These are phyloP conservation scores for Pulveroboletus sp. DNA, from an alignment of 768 basidiomycete genomes.

Conservation along the genomic window DNA sequence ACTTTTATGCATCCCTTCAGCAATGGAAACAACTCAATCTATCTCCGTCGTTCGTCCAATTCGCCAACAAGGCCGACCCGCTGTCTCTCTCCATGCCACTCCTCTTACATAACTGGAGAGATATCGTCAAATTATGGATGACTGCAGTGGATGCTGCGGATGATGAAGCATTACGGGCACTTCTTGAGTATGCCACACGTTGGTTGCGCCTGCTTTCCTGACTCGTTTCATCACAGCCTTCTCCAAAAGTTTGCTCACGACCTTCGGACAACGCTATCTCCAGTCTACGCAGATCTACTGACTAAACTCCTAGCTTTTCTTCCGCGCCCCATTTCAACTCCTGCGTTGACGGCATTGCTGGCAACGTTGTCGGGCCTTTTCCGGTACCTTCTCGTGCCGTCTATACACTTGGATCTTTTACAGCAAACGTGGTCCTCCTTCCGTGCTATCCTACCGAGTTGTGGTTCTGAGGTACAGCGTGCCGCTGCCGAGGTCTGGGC, in stretches of 20 bases:
- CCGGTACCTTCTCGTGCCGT: slow-evolving; percentile 69
- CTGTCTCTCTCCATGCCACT: slow-evolving; percentile 77
- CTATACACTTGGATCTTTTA: slow-evolving; percentile 49
- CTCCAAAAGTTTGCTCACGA: slow-evolving; percentile 79
- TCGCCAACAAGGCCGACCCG: slow-evolving; percentile 57
- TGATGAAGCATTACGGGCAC: slow-evolving; percentile 66
- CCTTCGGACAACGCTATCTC: slow-evolving; percentile 71
- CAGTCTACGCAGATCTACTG: slow-evolving; percentile 57
- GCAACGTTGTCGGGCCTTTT: slow-evolving; percentile 69
- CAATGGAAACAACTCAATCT: slow-evolving; percentile 83
- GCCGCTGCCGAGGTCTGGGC: slow-evolving; percentile 90
- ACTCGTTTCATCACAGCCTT: slow-evolving; percentile 44
- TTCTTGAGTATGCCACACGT: slow-evolving; percentile 64
- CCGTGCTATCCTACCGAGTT: slow-evolving; percentile 49
- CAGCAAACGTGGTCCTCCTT: slow-evolving; percentile 61
- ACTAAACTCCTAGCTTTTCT: slow-evolving; percentile 55
- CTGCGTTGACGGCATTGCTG: slow-evolving; percentile 60
- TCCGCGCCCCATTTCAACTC: slow-evolving; percentile 54
- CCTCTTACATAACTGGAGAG: slow-evolving; percentile 75
- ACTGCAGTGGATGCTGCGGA: slow-evolving; percentile 55
- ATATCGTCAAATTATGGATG: slow-evolving; percentile 66
- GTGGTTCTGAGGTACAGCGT: slow-evolving; percentile 69
- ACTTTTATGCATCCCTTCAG: slow-evolving; percentile 71
- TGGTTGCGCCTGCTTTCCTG: slow-evolving; percentile 1
- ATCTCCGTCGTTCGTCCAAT: slow-evolving; percentile 68